Percentiles rank a stretch among this genome's conserved stretches.
Evolutionary conservation across 768 basidiomycete species (phyloP).

Genomic region (Kwoniella pini): DNA sequence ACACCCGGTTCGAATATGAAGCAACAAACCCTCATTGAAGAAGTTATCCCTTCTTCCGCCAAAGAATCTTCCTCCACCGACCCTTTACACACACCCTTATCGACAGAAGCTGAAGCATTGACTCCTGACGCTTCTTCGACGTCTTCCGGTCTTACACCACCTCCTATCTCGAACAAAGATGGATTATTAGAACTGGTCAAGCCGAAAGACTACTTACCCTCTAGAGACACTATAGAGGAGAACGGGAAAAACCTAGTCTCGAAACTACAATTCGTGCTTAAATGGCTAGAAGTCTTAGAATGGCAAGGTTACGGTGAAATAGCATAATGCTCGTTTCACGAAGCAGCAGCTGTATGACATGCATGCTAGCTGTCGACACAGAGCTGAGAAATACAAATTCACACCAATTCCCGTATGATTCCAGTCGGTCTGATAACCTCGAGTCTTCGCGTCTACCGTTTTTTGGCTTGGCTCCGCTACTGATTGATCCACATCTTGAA

Average conservation of each 20-base stretch:
- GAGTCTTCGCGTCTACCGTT: no score
- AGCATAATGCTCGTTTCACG: constrained; percentile 7
- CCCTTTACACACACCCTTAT: neutral
- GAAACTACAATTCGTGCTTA: constrained; percentile 22
- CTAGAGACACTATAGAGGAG: constrained; percentile 23
- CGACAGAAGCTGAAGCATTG: neutral
- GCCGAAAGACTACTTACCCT: constrained; percentile 21
- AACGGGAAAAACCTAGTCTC: constrained; percentile 16
- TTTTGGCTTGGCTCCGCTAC: no score
- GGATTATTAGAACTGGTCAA: constrained; percentile 11
- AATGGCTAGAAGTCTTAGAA: constrained; percentile 41
- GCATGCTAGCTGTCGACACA: no score
- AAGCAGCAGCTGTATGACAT: no score
- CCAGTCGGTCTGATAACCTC: no score
- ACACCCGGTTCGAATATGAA: constrained; percentile 8
- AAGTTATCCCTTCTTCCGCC: constrained; percentile 16
- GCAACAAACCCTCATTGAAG: constrained; percentile 20
- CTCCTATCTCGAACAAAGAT: constrained; percentile 1
- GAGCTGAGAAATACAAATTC: no score
- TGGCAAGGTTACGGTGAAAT: constrained; percentile 34
- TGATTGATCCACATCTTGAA: constrained; percentile 59
- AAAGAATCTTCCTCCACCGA: neutral
- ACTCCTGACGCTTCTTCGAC: constrained; percentile 8
- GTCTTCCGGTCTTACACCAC: constrained; percentile 12
- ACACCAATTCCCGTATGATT: no score